phyloP scores from a whole-genome alignment of 495 filamentous ascomycete species.

The Neurospora sp. region DNA sequence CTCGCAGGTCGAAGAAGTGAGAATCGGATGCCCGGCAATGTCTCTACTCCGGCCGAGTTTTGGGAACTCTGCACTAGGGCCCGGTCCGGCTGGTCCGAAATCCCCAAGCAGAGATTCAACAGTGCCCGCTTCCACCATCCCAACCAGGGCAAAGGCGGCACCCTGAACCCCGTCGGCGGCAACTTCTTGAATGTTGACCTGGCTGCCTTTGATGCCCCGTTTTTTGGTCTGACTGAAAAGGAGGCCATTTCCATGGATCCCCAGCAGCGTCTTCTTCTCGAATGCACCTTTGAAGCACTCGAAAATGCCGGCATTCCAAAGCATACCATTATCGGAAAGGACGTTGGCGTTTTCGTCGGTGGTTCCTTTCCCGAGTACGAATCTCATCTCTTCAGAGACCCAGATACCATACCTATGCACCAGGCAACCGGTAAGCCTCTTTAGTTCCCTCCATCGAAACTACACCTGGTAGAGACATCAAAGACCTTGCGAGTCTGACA shows the following conservation, averaged over 20 bases:
- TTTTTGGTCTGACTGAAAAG: slow-evolving; percentile 69
- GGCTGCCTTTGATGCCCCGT: slow-evolving; percentile 68
- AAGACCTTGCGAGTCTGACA: neutral
- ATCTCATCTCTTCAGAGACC: slow-evolving; percentile 68
- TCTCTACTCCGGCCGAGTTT: slow-evolving; percentile 44
- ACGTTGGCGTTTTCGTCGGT: slow-evolving; percentile 77
- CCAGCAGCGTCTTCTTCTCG: slow-evolving; percentile 67
- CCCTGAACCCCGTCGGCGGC: slow-evolving; percentile 66
- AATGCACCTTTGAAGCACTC: slow-evolving; percentile 77
- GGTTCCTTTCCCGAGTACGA: slow-evolving; percentile 79
- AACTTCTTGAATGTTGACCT: slow-evolving; percentile 68
- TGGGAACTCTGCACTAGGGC: slow-evolving; percentile 53
- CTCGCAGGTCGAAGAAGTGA: slow-evolving; percentile 47
- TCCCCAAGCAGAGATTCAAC: slow-evolving; percentile 63
- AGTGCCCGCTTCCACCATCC: slow-evolving; percentile 62
- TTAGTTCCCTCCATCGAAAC: neutral
- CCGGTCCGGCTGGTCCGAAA: slow-evolving; percentile 44
- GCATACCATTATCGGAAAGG: slow-evolving; percentile 60
- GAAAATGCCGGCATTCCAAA: slow-evolving; percentile 83
- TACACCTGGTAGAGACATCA: neutral
- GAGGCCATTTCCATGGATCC: slow-evolving; percentile 78
- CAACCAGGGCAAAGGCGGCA: slow-evolving; percentile 61
- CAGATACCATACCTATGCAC: slow-evolving; percentile 49
- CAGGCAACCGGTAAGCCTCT: slow-evolving; percentile 31
- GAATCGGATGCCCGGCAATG: slow-evolving; percentile 44